Evolutionary conservation across 1,284 basidiomycete genomes (phyloP), one percentile per base, ranked within the genome.

Genomic region (Takashimella tepidaria): DNA sequence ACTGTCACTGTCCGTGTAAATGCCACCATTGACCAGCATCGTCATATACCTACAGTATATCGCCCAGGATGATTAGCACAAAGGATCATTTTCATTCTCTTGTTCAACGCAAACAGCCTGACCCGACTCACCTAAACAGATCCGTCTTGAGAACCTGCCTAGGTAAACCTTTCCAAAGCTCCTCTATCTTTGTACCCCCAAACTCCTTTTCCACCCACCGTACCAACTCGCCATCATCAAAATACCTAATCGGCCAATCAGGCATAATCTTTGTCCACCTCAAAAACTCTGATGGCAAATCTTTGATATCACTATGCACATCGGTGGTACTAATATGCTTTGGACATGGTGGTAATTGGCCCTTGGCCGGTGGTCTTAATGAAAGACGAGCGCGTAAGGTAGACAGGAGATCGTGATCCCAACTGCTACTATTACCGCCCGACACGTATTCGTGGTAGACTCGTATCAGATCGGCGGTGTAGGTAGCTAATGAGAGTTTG

Each of bases 251-350:
- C 21, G 63, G 56, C 60, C 61, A 68, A 22, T 66, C 61, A 6
- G 66, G 64, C 63, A 68, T 68, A 41, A 67, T 56, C 50, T 67
- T 57, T 37, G 60, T 59, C 69, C 69, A 71, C 42, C 63, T 51
- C 6, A 41, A 46, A 50, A 71, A 71, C 47, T 68, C 57, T 37
- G 40, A 51, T 1, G 69, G 69, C 10, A 69, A 45, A 25, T 63
- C 42, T 27, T 61, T 55, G n/a, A 57, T 37, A n/a, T n/a, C 13
- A 13, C 31, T 47, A 23, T 55, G 51, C 45, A 67, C 66, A 21
- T 71, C 69, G 0, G 69, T 71, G 20, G 69, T 69, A 24, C 65
- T 55, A 19, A 71, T 56, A n/a, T 63, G 62, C 16, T 62, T 55
- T 1, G 67, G 67, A 19, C 60, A 37, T 0, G 58, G 55, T 3